These are phyloP conservation scores for Lagenaria siceraria DNA, from an alignment of 306 rosid genomes.

Conservation along the genomic window DNA sequence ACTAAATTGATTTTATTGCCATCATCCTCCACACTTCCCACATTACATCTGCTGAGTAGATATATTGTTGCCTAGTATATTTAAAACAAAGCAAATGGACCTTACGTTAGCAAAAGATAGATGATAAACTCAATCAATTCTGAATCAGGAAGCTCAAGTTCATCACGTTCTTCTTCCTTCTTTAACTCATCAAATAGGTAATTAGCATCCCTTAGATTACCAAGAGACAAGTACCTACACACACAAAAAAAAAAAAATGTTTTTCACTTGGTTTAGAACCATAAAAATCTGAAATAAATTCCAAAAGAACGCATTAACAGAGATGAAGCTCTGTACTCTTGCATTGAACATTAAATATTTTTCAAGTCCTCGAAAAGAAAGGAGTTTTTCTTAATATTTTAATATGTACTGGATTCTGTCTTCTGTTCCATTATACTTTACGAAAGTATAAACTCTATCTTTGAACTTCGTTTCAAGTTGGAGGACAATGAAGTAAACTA, in stretches of 20 bases:
- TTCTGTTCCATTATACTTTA: neutral
- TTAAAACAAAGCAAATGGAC: conserved; percentile 4
- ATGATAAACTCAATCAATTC: conserved; percentile 64
- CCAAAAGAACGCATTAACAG: neutral
- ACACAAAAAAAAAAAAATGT: neutral
- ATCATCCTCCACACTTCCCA: neutral
- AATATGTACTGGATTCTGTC: neutral
- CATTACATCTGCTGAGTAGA: neutral
- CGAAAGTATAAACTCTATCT: neutral
- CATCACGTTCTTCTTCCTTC: conserved; percentile 34
- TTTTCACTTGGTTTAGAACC: neutral
- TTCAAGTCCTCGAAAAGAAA: neutral
- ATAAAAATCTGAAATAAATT: neutral
- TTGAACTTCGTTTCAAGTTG: neutral
- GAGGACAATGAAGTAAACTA: neutral
- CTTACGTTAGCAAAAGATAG: conserved; percentile 81
- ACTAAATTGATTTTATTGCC: neutral
- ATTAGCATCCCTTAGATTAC: conserved; percentile 90
- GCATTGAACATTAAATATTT: neutral
- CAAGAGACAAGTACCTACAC: conserved; percentile 61
- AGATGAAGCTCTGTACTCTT: neutral
- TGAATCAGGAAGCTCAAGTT: conserved; percentile 45
- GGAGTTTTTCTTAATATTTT: neutral
- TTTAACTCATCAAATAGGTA: conserved; percentile 62
- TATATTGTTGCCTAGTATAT: neutral